These are phyloP conservation scores for Russula sp. DNA, from an alignment of 768 basidiomycete genomes.

Conservation along the genomic window DNA sequence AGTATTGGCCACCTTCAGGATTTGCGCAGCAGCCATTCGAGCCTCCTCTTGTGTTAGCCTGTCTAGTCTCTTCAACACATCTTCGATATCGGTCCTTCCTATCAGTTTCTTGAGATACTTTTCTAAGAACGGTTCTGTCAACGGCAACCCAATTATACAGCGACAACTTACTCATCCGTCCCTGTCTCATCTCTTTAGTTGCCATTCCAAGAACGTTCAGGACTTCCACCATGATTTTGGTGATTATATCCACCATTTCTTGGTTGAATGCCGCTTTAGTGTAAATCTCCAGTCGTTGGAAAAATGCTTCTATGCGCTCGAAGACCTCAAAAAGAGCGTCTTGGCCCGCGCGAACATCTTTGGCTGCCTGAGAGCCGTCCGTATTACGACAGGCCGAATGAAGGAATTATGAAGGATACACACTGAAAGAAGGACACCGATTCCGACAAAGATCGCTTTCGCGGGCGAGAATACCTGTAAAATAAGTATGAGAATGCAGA, in stretches of 20 bases:
- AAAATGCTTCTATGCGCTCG: background rate
- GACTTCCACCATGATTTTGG: background rate
- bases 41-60: too few species aligned
- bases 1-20: too few species aligned
- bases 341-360: background rate
- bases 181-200: background rate
- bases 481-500: background rate
- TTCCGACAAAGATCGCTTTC: background rate
- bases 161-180: background rate
- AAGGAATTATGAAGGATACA: background rate
- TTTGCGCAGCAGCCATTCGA: too few species aligned
- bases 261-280: background rate
- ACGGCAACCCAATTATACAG: too few species aligned
- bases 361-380: background rate
- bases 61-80: too few species aligned
- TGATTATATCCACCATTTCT: background rate
- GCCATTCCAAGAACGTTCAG: background rate
- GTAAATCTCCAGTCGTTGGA: background rate
- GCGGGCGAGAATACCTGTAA: background rate
- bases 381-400: background rate
- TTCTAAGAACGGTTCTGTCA: too few species aligned
- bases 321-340: background rate
- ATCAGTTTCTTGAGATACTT: too few species aligned
- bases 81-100: too few species aligned
- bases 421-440: background rate